Evolutionary conservation across 305 asterid species (phyloP), one percentile per base, ranked within the genome.

Genomic region (Solanum aculeatissimum): DNA sequence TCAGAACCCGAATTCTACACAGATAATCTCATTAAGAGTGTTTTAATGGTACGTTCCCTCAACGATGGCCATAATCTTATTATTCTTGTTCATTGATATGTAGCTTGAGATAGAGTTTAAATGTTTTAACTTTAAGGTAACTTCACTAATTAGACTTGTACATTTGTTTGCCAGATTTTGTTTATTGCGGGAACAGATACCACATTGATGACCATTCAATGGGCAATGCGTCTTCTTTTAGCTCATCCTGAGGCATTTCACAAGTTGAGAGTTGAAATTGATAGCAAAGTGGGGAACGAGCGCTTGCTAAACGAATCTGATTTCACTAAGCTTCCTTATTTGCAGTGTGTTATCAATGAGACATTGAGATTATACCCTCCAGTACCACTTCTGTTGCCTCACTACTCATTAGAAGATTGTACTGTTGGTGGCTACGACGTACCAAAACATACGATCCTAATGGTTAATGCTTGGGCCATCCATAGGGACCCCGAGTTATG

Each of bases 401-500:
- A 83, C 21, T 80, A 15, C 60, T 55, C 89, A 32, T 83, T 86
- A 9, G 85, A 85, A 51, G 88, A 86, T 55, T 85, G 87, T 75
- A 68, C 14, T 23, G 12, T 89, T 27, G 84, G 80, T 9, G 91
- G 88, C 4, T 88, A 84, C 29, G 81, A 85, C 4, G 66, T 89
- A 42, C 89, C 89, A 4, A 68, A 72, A 25, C 87, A 82, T 15
- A 87, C 91, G 1, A 78, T 57, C 38, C 18, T 89, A 40, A 21
- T 89, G 18, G 86, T 84, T 15, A 87, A 89, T 43, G 85, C 85
- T 9, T 89, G 88, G 89, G 89, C 85, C 2, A 55, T 87, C 23
- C 89, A 89, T 16, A 85, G 91, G 88, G 89, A 86, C 55, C 91
- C 91, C 0, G 16, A 70, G 47, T 79, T 87, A 14, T 89, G 91